phyloP scores from a whole-genome alignment of 169 alveolate genomes.

The Amoebophrya sp. region DNA sequence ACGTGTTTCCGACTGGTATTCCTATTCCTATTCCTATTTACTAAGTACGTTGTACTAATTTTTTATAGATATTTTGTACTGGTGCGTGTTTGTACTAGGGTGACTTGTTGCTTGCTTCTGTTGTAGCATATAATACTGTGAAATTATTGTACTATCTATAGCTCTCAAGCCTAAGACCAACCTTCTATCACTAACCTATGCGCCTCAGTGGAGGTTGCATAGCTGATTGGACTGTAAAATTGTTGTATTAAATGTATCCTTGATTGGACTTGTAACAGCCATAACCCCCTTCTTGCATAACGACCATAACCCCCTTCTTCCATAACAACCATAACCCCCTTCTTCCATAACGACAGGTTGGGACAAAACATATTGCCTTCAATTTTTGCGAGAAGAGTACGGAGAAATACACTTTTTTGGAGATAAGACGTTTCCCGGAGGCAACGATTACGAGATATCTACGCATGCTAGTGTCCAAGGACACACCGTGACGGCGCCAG shows the following conservation, averaged over 20 bases:
- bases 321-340: constrained; percentile 45
- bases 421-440: constrained; percentile 77
- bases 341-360: constrained; percentile 62
- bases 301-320: constrained; percentile 39
- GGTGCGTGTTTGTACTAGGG: background rate
- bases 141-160: too few relatives aligned
- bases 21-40: too few relatives aligned
- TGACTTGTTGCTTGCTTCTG: background rate
- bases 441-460: constrained; percentile 89
- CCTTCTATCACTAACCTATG: too few relatives aligned
- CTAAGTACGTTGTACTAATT: background rate
- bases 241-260: background rate
- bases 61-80: background rate
- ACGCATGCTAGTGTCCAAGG: constrained; percentile 81
- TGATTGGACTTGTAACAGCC: background rate
- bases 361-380: constrained; percentile 84
- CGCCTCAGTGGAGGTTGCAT: too few relatives aligned
- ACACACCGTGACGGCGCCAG: constrained; percentile 70
- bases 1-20: constrained; percentile 79
- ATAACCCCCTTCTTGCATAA: background rate
- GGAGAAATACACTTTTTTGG: constrained; percentile 87
- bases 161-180: too few relatives aligned
- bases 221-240: too few relatives aligned
- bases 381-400: constrained; percentile 65
- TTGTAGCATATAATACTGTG: too few relatives aligned